These are phyloP conservation scores for Cunninghamia lanceolata DNA, from an alignment of 75 land plant genomes.

Conservation along the genomic window DNA sequence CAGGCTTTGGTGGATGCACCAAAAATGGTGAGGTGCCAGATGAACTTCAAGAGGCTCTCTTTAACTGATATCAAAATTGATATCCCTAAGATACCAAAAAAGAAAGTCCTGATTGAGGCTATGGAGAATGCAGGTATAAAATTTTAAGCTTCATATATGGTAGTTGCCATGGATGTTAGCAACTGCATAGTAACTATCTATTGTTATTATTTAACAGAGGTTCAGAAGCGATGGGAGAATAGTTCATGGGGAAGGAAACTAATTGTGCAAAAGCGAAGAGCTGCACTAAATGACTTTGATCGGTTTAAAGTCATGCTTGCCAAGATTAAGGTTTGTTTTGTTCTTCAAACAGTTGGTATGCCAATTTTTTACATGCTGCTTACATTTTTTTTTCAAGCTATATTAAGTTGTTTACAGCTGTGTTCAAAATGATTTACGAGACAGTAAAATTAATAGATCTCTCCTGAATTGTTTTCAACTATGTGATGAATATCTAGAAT, in stretches of 20 bases:
- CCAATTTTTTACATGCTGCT: no score
- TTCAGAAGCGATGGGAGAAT: conserved; percentile 38
- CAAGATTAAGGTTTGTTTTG: conserved; percentile 14
- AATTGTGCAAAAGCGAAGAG: conserved; percentile 38
- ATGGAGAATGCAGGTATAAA: conserved; percentile 34
- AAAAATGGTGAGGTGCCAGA: conserved; percentile 70
- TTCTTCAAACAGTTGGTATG: no score
- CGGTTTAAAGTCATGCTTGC: conserved; percentile 45
- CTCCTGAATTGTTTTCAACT: no score
- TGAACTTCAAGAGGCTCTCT: conserved; percentile 84
- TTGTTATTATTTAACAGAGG: conserved; percentile 17
- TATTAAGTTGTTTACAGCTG: neutral
- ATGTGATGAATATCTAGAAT: neutral
- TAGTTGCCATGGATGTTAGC: neutral
- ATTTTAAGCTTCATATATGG: neutral
- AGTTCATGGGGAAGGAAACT: conserved; percentile 48
- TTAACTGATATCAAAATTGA: conserved; percentile 45
- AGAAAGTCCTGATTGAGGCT: conserved; percentile 33
- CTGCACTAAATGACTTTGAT: conserved; percentile 39
- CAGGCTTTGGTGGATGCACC: conserved; percentile 90
- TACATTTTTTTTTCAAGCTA: no score
- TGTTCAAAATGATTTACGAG: neutral
- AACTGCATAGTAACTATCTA: neutral
- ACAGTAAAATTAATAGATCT: no score
- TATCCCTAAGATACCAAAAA: conserved; percentile 38